These are phyloP conservation scores for Schizochytrium sp. DNA, from an alignment of 108 stramenopile genomes.

Conservation along the genomic window DNA sequence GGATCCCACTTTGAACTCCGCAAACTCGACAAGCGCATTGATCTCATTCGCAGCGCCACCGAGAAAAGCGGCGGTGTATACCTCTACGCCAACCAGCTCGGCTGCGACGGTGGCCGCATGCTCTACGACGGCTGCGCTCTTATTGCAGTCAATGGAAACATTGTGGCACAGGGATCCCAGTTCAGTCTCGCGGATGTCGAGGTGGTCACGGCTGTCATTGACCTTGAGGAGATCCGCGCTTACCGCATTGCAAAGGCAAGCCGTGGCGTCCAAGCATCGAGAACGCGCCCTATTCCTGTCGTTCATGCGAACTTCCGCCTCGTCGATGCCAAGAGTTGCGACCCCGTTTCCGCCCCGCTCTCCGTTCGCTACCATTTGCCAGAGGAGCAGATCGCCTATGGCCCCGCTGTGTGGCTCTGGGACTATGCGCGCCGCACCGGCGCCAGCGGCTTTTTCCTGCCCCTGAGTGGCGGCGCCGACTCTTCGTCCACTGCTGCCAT, in stretches of 20 bases:
- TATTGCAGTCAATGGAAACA: conserved; percentile 79
- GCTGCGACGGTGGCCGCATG: conserved; percentile 84
- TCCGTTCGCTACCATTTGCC: conserved; percentile 39
- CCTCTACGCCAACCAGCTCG: conserved; percentile 88
- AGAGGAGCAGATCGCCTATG: conserved; percentile 92
- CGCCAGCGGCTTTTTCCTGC: conserved; percentile 85
- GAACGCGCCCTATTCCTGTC: not conserved
- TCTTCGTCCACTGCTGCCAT: conserved; percentile 82
- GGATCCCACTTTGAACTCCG: conserved; percentile 93
- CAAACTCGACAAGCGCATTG: conserved; percentile 67
- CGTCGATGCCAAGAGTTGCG: not conserved
- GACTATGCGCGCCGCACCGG: conserved; percentile 87
- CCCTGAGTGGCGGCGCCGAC: conserved; percentile 90
- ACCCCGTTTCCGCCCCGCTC: not conserved
- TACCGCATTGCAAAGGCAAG: conserved; percentile 74
- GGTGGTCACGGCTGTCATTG: conserved; percentile 81
- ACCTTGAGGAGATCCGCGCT: conserved; percentile 83
- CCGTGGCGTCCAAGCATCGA: conserved; percentile 73
- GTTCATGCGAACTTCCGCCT: not conserved
- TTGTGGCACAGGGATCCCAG: conserved; percentile 84
- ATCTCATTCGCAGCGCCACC: conserved; percentile 75
- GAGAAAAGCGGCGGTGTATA: conserved; percentile 94
- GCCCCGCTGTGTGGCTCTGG: conserved; percentile 99
- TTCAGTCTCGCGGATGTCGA: conserved; percentile 80
- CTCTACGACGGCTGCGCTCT: conserved; percentile 90